Base-by-base conservation (phyloP, 139 green algal genomes). In the Pseudopediastrum boryanum region DNA sequence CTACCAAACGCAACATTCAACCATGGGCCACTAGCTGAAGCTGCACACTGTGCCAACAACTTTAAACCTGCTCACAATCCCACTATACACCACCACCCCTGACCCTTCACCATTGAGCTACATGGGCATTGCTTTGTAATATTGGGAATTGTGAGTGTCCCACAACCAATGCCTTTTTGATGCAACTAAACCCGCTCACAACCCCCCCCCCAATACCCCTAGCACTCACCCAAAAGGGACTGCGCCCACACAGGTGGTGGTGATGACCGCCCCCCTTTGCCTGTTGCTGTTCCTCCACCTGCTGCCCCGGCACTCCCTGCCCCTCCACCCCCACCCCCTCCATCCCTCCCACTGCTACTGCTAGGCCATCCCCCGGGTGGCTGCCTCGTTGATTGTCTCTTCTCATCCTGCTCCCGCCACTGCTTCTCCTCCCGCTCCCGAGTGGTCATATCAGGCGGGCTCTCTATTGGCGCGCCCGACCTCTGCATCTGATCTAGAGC, bases 181-280 rank as follows among this genome's bases (percentile, higher is more conserved):
- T 12, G 19, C 59, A 19, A 21, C 62, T 41, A 31, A n/a, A n/a
- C 4, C 42, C 67, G 13, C 39, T 65, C 42, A 33, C 42, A 70
- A 29, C 39, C 63, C 42, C 69, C 79, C 35, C 48, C 29, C 21
- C 59, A 38, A 39, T 68, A 16, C 33, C 38, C 68, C 13, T 33
- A 31, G 58, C 54, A 64, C 77, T 51, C n/a, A 84, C 69, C 69
- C 68, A 84, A 12, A 42, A 62, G 39, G 43, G 67, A 50, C 73
- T 56, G 41, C 44, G 66, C 61, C 68, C 35, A 46, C 35, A 59
- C 41, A 16, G 74, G 74, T 0, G 74, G 33, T 6, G 74, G 59
- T 10, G 23, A 10, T 23, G 9, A 19, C 10, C 56, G 9, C 13
- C 9, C 56, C 25, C 59, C 27, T 33, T 80, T 43, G 21, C 74